Percentiles rank a stretch among this genome's conserved stretches.
Conservation (phyloP, 2,329 filamentous ascomycete species). For the Ceratocystis diversiconidia region DNA sequence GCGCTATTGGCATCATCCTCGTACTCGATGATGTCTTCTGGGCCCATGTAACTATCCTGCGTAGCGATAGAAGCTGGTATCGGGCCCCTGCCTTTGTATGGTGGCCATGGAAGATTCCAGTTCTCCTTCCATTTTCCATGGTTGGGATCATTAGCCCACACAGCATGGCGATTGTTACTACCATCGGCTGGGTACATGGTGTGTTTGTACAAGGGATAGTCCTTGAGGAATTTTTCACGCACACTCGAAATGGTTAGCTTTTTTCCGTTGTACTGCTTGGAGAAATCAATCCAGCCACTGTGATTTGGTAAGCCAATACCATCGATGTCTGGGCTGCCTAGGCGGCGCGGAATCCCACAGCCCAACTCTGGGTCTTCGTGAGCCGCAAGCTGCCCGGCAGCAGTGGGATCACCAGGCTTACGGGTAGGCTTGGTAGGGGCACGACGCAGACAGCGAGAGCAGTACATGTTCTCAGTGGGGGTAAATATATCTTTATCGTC, state of each 20-base stretch:
- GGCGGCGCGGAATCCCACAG: conserved; percentile 16
- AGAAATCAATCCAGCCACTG: conserved; percentile 17
- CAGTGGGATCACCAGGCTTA: conserved; percentile 7
- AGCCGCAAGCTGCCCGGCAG: conserved; percentile 6
- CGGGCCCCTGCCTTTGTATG: conserved; percentile 13
- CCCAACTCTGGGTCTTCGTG: conserved; percentile 13
- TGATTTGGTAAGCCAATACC: conserved; percentile 16
- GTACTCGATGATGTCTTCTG: neutral
- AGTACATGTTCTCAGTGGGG: conserved; percentile 13
- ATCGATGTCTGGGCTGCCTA: conserved; percentile 10
- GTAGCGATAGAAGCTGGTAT: neutral
- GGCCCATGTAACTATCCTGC: neutral
- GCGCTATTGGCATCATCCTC: conserved; percentile 7
- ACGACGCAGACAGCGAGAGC: conserved; percentile 16
- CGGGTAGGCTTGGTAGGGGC: conserved; percentile 7
- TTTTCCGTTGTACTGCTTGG: conserved; percentile 11
- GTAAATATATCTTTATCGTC: neutral
- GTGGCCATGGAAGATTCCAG: conserved; percentile 18
- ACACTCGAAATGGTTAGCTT: conserved; percentile 8
- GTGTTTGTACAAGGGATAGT: conserved; percentile 17
- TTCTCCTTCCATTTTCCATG: neutral
- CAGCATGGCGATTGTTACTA: conserved; percentile 8
- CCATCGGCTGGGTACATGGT: conserved; percentile 17
- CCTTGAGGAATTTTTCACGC: neutral
- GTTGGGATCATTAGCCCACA: conserved; percentile 18